These are phyloP conservation scores for Acacia crassicarpa DNA, from an alignment of 306 rosid species.

Conservation along the genomic window DNA sequence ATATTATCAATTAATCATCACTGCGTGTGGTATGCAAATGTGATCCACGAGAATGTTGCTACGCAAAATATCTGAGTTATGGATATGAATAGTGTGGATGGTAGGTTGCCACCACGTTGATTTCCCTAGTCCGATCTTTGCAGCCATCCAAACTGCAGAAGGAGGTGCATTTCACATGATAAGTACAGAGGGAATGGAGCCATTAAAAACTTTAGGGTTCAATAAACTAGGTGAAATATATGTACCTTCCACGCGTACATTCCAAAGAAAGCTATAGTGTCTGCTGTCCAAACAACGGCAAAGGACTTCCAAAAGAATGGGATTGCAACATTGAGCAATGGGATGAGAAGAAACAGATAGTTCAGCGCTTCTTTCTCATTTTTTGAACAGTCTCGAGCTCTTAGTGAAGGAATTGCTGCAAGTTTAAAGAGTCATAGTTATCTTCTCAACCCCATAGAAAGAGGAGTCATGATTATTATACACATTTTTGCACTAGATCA, in stretches of 20 bases:
- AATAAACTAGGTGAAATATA: neutral
- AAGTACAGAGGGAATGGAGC: neutral
- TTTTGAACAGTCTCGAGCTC: slow-evolving; percentile 96
- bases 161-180: slow-evolving; percentile 24
- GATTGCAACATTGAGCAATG: slow-evolving; percentile 74
- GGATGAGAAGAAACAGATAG: slow-evolving; percentile 89
- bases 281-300: slow-evolving; percentile 94
- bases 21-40: slow-evolving; percentile 7
- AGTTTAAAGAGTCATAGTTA: slow-evolving; percentile 6
- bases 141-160: slow-evolving; percentile 74
- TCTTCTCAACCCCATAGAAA: neutral
- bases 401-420: slow-evolving; percentile 93
- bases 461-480: neutral
- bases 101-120: slow-evolving; percentile 14
- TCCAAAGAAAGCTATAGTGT: slow-evolving; percentile 75
- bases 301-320: slow-evolving; percentile 98
- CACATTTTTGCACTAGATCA: neutral
- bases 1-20: neutral
- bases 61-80: neutral
- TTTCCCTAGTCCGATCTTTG: slow-evolving; percentile 59
- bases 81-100: neutral
- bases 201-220: neutral
- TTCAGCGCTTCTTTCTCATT: slow-evolving; percentile 98
- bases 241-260: slow-evolving; percentile 98
- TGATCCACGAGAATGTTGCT: neutral